Conservation (phyloP, 1,284 basidiomycete species). For the Jaminaea rosea region DNA sequence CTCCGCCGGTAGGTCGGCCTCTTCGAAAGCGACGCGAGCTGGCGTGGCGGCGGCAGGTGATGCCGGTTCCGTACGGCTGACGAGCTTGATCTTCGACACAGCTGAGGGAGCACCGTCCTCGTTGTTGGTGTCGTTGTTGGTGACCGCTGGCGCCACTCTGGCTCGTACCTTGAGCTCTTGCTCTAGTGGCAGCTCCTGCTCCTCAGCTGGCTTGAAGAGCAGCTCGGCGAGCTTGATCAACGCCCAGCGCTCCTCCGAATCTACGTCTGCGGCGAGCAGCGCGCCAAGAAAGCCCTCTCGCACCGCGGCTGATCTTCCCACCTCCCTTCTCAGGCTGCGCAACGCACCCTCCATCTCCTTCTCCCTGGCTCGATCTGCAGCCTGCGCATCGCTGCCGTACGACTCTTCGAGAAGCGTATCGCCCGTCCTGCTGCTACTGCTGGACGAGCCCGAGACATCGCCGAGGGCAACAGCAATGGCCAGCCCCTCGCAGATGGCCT, state of each 20-base stretch:
- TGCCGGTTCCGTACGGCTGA: no score
- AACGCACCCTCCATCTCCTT: slow-evolving; percentile 54
- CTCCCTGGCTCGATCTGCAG: slow-evolving; percentile 11
- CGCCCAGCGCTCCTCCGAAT: slow-evolving; percentile 80
- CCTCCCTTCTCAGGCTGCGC: slow-evolving; percentile 37
- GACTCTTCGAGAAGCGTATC: slow-evolving; percentile 22
- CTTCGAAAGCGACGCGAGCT: slow-evolving; percentile 28
- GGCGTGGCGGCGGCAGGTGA: no score
- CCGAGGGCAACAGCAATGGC: slow-evolving; percentile 79
- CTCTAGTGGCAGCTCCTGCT: slow-evolving; percentile 33
- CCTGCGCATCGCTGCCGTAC: slow-evolving; percentile 8
- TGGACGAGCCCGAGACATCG: slow-evolving; percentile 58
- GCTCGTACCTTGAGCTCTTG: slow-evolving; percentile 45
- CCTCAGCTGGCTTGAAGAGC: slow-evolving; percentile 60
- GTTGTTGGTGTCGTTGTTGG: neutral
- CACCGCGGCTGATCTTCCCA: slow-evolving; percentile 41
- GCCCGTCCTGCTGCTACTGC: no score
- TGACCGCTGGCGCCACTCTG: slow-evolving; percentile 54
- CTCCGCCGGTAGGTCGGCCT: slow-evolving; percentile 15
- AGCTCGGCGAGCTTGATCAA: slow-evolving; percentile 86
- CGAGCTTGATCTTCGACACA: no score
- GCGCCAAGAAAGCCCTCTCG: slow-evolving; percentile 43
- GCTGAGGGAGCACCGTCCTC: neutral
- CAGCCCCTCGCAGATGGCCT: slow-evolving; percentile 75
- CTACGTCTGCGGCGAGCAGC: slow-evolving; percentile 51